Conservation (phyloP, 257 asterid species). For the Solanum boliviense region DNA sequence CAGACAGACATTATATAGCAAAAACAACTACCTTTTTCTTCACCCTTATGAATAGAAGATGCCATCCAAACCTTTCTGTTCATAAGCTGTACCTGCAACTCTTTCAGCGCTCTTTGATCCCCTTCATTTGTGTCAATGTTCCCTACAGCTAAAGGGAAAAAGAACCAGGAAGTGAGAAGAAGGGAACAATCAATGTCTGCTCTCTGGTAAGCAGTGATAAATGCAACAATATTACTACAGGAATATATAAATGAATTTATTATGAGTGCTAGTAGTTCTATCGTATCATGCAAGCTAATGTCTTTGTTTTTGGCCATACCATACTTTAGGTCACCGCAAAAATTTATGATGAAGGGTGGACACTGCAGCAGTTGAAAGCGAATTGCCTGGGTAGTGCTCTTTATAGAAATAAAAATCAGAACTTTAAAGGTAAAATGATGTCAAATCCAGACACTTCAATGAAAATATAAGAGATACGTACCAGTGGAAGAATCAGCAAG, state of each 20-base stretch:
- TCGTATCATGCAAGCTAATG: not conserved
- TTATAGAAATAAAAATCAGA: slow-evolving; percentile 9
- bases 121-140: slow-evolving; percentile 27
- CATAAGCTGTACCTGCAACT: slow-evolving; percentile 39
- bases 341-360: slow-evolving; percentile 54
- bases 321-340: slow-evolving; percentile 82
- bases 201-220: not conserved
- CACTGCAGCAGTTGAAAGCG: slow-evolving; percentile 79
- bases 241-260: not conserved
- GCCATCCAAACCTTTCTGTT: slow-evolving; percentile 86
- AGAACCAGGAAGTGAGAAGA: not conserved
- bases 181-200: not conserved
- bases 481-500: slow-evolving; percentile 79
- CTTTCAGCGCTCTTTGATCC: slow-evolving; percentile 23
- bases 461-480: slow-evolving; percentile 18
- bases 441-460: not conserved
- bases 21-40: slow-evolving; percentile 53
- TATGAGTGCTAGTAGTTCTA: not conserved
- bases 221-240: not conserved
- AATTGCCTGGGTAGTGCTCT: slow-evolving; percentile 84
- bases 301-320: slow-evolving; percentile 33
- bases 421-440: not conserved
- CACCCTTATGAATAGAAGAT: slow-evolving; percentile 85
- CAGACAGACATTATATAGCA: not conserved
- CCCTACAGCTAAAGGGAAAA: slow-evolving; percentile 29